Evolutionary conservation across 495 filamentous ascomycete genomes (phyloP).

Genomic region (Parathielavia hyrcaniae): DNA sequence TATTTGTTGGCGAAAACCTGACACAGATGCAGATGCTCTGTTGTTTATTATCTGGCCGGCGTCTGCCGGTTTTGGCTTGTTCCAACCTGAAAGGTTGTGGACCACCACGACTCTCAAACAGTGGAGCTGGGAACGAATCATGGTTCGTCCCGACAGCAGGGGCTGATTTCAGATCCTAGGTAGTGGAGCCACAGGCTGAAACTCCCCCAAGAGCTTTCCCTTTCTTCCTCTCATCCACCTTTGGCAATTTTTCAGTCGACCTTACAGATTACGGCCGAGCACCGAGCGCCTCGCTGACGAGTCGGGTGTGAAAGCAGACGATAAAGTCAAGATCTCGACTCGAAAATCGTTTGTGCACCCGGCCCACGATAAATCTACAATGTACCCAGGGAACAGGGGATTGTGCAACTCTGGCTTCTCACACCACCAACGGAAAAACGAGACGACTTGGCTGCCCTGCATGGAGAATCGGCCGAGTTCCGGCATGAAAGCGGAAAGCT

Average conservation of each 20-base stretch:
- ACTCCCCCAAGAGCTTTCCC: too few relatives aligned
- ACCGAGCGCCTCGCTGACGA: too few relatives aligned
- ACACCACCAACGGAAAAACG: conserved; percentile 14
- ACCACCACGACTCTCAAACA: background rate
- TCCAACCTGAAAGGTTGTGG: too few relatives aligned
- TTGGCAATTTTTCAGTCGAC: background rate
- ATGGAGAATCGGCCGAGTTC: conserved; percentile 14
- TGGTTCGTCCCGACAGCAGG: conserved; percentile 2
- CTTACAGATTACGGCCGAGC: too few relatives aligned
- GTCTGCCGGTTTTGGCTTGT: background rate
- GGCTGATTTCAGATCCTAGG: conserved; percentile 12
- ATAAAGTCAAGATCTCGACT: background rate
- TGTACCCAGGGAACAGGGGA: too few relatives aligned
- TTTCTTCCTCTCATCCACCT: conserved; percentile 2
- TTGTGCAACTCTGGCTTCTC: background rate
- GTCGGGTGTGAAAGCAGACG: too few relatives aligned
- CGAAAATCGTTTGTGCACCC: background rate
- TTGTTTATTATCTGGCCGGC: background rate
- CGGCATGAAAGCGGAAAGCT: background rate
- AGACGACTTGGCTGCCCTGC: conserved; percentile 1
- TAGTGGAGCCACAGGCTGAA: conserved; percentile 18
- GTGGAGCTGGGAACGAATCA: conserved; percentile 18
- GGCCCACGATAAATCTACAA: too few relatives aligned
- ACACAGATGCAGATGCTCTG: background rate
- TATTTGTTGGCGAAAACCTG: background rate